A percentile compares a stretch with the other conserved stretches of the same genome.
phyloP scores from a whole-genome alignment of 2,329 filamentous ascomycete species.

The Tolypocladium nubicola region DNA sequence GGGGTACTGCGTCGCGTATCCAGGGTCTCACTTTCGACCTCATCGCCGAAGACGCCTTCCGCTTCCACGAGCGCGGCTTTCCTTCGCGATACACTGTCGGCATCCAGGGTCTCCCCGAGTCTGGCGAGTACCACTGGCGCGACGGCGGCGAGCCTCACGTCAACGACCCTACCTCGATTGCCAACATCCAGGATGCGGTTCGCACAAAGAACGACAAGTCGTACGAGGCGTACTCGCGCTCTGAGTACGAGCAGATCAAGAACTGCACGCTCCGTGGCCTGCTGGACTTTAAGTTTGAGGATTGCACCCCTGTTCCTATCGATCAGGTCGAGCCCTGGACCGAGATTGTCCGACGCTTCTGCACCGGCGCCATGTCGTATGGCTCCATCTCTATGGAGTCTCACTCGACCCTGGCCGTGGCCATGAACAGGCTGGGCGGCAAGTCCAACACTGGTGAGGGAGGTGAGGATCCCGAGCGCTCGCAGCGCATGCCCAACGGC shows the following conservation, averaged over 20 bases:
- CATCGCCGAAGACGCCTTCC: conserved; percentile 89
- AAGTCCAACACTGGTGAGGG: conserved; percentile 98
- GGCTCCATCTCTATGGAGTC: conserved; percentile 98
- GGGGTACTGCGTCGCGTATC: conserved; percentile 87
- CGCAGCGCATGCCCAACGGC: conserved; percentile 75
- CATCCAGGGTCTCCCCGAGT: conserved; percentile 75
- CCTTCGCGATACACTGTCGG: conserved; percentile 68
- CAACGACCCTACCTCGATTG: conserved; percentile 90
- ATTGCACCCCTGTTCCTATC: conserved; percentile 74
- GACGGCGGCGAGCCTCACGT: conserved; percentile 92
- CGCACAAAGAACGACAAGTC: conserved; percentile 97
- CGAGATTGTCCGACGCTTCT: conserved; percentile 91
- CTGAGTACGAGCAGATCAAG: conserved; percentile 94
- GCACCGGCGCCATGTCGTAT: conserved; percentile 97
- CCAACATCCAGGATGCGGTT: conserved; percentile 93
- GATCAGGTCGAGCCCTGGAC: conserved; percentile 98
- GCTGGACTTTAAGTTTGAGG: conserved; percentile 92
- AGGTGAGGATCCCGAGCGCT: conserved; percentile 90
- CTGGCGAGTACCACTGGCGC: conserved; percentile 97
- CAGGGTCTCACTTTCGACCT: conserved; percentile 88
- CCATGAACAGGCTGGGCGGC: conserved; percentile 92
- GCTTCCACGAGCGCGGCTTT: conserved; percentile 89
- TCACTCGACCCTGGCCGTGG: conserved; percentile 87
- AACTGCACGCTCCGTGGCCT: conserved; percentile 88
- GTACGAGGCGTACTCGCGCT: conserved; percentile 89